Evolutionary conservation across 768 basidiomycete species (phyloP), one percentile per base, ranked within the genome.

Genomic region (Lepiota brunneoincarnata): DNA sequence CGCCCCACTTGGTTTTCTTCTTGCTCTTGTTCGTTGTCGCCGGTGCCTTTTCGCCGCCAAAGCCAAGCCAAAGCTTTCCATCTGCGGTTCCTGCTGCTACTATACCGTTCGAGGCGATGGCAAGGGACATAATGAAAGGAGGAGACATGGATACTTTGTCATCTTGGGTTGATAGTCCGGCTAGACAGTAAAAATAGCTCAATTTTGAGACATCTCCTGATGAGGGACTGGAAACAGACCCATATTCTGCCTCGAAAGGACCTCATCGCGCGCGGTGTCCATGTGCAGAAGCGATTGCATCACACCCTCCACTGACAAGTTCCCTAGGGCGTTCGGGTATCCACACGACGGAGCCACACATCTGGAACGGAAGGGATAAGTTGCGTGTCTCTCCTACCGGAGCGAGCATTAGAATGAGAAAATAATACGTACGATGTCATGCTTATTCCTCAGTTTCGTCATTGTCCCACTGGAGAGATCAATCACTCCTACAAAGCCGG

Each of bases 301-400:
- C 91, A 61, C 87, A 92, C 1, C 91, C 91, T 4, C 83, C 89
- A 56, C 86, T 90, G 20, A 93, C 75, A 11, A 91, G 62, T 65
- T 93, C 91, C 39, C 73, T 76, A 3, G 87, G 82, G 20, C 89
- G 75, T 63, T 79, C 79, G 6, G 88, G 85, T 55, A 93, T 81
- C 64, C 90, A 92, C 55, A 73, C 80, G 36, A 87, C 82, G 15
- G 78, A 77, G 10, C 81, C 83, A 43, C 87, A 89, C 11, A 93
- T 80, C 90, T 92, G 61, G 34, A 56, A n/a, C n/a, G n/a, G 40
- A 47, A 18, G 37, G 47, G 14, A 51, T 48, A 48, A 54, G 44
- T 49, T 35, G 7, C 37, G 17, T 41, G n/a, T 34, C n/a, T 38
- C 5, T 6, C 54, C 3, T 18, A 35, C n/a, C 18, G 7, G 50